These are phyloP conservation scores for Akanthomyces dipterigenus DNA, from an alignment of 2,329 filamentous ascomycete species.

Conservation along the genomic window DNA sequence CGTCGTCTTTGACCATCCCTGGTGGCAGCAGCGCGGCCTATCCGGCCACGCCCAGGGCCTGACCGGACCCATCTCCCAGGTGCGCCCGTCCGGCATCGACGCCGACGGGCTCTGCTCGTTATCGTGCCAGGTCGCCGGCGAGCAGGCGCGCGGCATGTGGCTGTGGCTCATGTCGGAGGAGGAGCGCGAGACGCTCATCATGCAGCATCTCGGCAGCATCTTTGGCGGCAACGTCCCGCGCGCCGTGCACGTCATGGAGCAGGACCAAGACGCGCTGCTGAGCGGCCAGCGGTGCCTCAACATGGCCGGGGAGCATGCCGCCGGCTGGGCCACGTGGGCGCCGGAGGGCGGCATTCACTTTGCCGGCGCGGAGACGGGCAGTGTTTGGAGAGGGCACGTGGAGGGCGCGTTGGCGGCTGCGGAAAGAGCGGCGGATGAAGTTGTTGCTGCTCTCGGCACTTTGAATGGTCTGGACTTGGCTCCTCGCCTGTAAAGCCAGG, in stretches of 20 bases:
- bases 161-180: slow-evolving; percentile 8
- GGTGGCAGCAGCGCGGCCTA: slow-evolving; percentile 19
- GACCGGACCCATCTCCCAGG: slow-evolving; percentile 14
- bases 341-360: slow-evolving; percentile 17
- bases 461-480: not conserved
- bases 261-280: slow-evolving; percentile 6
- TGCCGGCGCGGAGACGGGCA: slow-evolving; percentile 17
- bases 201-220: slow-evolving; percentile 10
- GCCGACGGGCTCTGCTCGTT: slow-evolving; percentile 14
- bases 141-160: slow-evolving; percentile 15
- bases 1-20: slow-evolving; percentile 16
- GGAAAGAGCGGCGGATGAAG: slow-evolving; percentile 15
- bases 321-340: slow-evolving; percentile 15
- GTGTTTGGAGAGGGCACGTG: slow-evolving; percentile 17
- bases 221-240: slow-evolving; percentile 13
- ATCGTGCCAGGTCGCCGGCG: slow-evolving; percentile 17
- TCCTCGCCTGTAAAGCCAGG: slow-evolving; percentile 2
- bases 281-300: slow-evolving; percentile 12
- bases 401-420: slow-evolving; percentile 19
- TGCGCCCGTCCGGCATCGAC: slow-evolving; percentile 14
- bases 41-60: slow-evolving; percentile 15
- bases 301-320: slow-evolving; percentile 12
- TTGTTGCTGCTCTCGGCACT: not conserved
- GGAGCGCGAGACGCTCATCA: slow-evolving; percentile 11
- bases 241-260: slow-evolving; percentile 12